Evolutionary conservation across 1,139 yeast species (phyloP).

Genomic region (Suhomyces ambrosiae): DNA sequence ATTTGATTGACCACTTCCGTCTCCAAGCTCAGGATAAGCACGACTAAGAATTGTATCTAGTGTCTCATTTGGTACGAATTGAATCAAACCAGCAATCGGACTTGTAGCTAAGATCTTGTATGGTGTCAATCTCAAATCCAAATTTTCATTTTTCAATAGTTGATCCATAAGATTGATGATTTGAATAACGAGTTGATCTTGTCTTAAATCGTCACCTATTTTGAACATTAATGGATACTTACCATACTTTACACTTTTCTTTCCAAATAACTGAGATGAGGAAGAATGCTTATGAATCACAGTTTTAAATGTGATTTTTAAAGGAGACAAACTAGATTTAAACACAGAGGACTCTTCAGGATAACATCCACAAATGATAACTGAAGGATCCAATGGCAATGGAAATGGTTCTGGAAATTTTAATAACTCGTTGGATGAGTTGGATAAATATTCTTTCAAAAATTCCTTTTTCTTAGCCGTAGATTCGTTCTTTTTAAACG

Average conservation of each 20-base stretch:
- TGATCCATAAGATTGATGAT: constrained; percentile 91
- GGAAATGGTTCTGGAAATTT: constrained; percentile 57
- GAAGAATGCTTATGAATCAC: constrained; percentile 27
- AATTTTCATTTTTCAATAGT: constrained; percentile 81
- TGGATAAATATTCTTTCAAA: constrained; percentile 43
- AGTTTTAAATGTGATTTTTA: constrained; percentile 77
- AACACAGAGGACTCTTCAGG: constrained; percentile 85
- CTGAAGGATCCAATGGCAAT: constrained; percentile 71
- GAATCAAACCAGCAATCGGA: constrained; percentile 87
- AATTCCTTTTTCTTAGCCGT: constrained; percentile 47
- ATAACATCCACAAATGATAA: constrained; percentile 69
- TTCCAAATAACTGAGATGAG: constrained; percentile 39
- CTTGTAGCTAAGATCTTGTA: constrained; percentile 91
- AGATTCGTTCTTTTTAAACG: constrained; percentile 48
- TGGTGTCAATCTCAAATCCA: constrained; percentile 85
- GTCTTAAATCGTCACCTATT: constrained; percentile 93
- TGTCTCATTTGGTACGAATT: constrained; percentile 90
- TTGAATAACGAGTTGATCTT: constrained; percentile 94
- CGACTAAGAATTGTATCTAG: constrained; percentile 73
- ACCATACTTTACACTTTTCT: constrained; percentile 41
- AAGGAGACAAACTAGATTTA: constrained; percentile 86
- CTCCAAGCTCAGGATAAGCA: constrained; percentile 48
- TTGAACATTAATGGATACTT: constrained; percentile 87
- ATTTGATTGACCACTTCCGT: constrained; percentile 26
- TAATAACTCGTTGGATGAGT: constrained; percentile 41